Base-by-base conservation (phyloP, 495 filamentous ascomycete genomes). In the Podospora pseudocomata region DNA sequence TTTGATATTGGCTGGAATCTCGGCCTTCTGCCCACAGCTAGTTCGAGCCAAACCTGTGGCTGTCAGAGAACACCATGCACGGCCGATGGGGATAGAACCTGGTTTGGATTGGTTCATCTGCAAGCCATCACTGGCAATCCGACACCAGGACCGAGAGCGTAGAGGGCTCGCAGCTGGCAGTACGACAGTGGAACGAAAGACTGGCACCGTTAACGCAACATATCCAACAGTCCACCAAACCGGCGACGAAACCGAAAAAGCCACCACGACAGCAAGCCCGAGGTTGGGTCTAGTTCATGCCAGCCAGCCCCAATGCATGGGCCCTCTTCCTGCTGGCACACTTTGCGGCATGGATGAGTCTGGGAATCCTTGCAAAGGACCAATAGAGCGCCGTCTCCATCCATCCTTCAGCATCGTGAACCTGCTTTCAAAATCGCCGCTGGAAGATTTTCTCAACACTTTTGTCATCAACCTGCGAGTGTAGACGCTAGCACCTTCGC, bases 181-280 rank as follows among this genome's bases (percentile, higher is more conserved):
- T 49, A 49, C 13, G 15, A 49, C 39, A 49, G 13, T 49, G 2
- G 6, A 49, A 49, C 39, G 39, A 16, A 49, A 49, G 13, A 11
- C 15, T 13, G 9, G 15, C 5, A 11, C 9, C 39, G 13, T 49
- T 11, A 49, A 49, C 39, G 39, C 39, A 49, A 11, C 55, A 58
- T 5, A 58, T 2, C 54, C 20, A 57, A 7, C 54, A n/a, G 54
- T 23, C 54, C 18, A 58, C 55, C 55, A 58, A 58, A 58, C 55
- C 55, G 55, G 55, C 55, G 55, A 58, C 55, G 55, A 58, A 58
- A 58, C 55, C 55, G 55, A 58, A n/a, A n/a, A 58, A 58, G 55
- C 55, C 55, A 58, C 55, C 55, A 58, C 55, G 23, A 19, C 55
- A 58, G 2, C 55, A 58, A 6, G 55, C 55, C n/a, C 6, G 55